Percentiles rank a stretch among this genome's conserved stretches.
These are phyloP conservation scores for Wallacemonas rigidus DNA, from an alignment of 208 protist species.

Conservation along the genomic window DNA sequence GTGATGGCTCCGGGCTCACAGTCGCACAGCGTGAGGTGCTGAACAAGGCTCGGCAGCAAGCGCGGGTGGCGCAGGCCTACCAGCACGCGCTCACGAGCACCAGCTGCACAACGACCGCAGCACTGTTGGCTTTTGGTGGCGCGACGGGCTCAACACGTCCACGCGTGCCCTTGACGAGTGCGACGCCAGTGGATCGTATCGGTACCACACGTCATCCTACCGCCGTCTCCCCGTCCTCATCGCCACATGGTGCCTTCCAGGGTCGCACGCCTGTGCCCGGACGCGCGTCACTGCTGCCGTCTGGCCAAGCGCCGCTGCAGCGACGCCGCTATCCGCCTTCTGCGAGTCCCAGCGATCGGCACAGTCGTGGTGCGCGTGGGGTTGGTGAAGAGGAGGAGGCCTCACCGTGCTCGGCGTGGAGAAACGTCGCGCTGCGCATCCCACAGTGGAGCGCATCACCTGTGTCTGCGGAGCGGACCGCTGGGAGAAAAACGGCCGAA, in stretches of 20 bases:
- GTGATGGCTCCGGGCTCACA: not conserved
- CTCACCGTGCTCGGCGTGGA: not conserved
- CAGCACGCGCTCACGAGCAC: conserved; percentile 2
- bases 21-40: not conserved
- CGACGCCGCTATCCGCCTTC: not conserved
- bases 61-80: not conserved
- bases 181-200: no score
- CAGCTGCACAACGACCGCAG: not conserved
- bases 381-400: no score
- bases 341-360: not conserved
- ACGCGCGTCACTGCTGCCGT: conserved; percentile 4
- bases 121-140: not conserved
- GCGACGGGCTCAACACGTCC: no score
- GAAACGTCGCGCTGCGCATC: conserved; percentile 21
- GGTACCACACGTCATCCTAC: no score
- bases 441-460: conserved; percentile 19
- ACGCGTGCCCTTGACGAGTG: no score
- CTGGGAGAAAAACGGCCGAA: not conserved
- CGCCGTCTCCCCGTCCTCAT: no score
- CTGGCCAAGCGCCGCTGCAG: not conserved
- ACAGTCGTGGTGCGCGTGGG: conserved; percentile 8
- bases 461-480: conserved; percentile 7
- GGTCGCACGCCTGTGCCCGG: not conserved
- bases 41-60: not conserved
- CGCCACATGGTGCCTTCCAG: no score